Base-by-base conservation (phyloP, 1,139 yeast species). In the Debaryomycetaceae sp. region DNA sequence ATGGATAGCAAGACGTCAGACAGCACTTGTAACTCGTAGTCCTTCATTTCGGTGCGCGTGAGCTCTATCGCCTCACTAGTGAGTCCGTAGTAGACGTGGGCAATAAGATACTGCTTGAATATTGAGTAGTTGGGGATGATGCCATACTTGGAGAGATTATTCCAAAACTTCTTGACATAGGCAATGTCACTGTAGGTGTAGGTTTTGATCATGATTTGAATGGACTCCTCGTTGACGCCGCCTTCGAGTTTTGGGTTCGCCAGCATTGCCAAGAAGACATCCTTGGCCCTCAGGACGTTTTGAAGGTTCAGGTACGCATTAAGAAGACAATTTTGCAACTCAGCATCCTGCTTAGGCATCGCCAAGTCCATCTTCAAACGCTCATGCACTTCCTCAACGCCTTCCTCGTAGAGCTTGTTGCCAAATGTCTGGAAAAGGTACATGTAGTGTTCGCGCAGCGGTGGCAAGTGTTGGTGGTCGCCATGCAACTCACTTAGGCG, bases 21-120 rank as follows among this genome's bases (percentile, higher is more conserved):
- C 11, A 68, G 58, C 2, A 81, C 58, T 10, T 58, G 58, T 7
- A 79, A 49, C 44, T 77, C 81, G 40, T 68, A 67, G 31, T 74
- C 71, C 18, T 62, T 64, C 58, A 79, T 71, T 27, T 61, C 65
- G 8, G 21, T 18, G 22, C 63, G 62, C 2, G 75, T 65, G 16
- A 78, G 53, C 13, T 61, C 64, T 12, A 80, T 56, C 0, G 93
- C 93, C 4, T 74, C 71, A 18, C 71, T 69, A 23, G 68, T 71
- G 30, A 69, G 59, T 2, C 83, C 89, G 47, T 78, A 78, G 44
- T 81, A 81, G 38, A 85, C 83, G 49, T 83, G 79, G 2, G 91
- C 86, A 38, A 83, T 72, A 28, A 84, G 56, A 42, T 76, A 80
- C 48, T 83, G 89, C 28, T 66, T 67, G 46, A 71, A 71, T 30